phyloP scores from a whole-genome alignment of 129 eudicot genomes.

The Rutidosis leptorrhynchoides region DNA sequence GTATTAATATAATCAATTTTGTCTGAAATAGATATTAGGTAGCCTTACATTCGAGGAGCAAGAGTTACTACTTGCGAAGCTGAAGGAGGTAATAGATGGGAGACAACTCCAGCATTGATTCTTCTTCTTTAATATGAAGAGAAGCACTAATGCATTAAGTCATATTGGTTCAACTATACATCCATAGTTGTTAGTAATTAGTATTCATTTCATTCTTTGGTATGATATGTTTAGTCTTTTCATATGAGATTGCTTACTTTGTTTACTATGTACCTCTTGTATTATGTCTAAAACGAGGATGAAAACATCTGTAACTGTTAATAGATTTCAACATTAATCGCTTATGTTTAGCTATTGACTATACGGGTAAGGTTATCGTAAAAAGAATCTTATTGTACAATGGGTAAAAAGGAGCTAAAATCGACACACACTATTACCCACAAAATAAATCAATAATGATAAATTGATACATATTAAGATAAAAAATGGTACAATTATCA shows the following conservation, averaged over 20 bases:
- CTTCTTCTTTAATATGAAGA: slow-evolving; percentile 1
- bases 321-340: slow-evolving; percentile 16
- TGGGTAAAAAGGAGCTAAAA: too few relatives aligned
- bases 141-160: slow-evolving; percentile 10
- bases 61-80: slow-evolving; percentile 43
- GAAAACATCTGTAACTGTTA: slow-evolving; percentile 12
- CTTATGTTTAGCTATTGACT: background rate
- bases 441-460: too few relatives aligned
- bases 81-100: slow-evolving; percentile 51
- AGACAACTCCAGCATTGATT: slow-evolving; percentile 32
- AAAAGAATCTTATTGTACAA: too few relatives aligned
- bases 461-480: too few relatives aligned
- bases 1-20: background rate
- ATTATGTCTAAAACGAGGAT: slow-evolving; percentile 10
- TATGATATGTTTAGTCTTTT: too few relatives aligned
- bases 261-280: background rate
- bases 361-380: too few relatives aligned
- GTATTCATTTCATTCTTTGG: too few relatives aligned
- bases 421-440: too few relatives aligned
- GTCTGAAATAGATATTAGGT: slow-evolving; percentile 41
- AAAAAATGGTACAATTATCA: too few relatives aligned
- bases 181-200: background rate
- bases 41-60: slow-evolving; percentile 71
- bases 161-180: background rate
- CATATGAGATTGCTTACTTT: slow-evolving; percentile 4